Evolutionary conservation across 1,139 yeast species (phyloP), one percentile per base, ranked within the genome.

Genomic region (Spathaspora jeffriesii): DNA sequence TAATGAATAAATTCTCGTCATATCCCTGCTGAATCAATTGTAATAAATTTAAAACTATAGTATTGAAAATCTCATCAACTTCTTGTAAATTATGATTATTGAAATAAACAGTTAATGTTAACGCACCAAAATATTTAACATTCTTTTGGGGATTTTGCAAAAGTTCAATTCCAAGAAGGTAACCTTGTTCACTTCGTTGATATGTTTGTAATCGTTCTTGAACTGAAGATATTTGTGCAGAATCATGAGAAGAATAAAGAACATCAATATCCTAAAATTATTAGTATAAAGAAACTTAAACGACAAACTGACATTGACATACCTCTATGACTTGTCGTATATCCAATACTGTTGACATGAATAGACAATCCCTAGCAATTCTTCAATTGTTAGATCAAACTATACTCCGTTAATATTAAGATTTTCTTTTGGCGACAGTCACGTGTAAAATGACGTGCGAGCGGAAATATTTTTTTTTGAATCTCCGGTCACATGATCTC

Each of bases 101-200:
- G 44, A 82, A 80, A 27, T 83, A 83, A 8, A 75, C 79, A 0
- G 90, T 77, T 47, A 81, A 80, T 0, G 92, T 85, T 48, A 85
- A 67, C 0, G 92, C 92, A 1, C 93, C 93, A 59, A 86, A 85
- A 61, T 82, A 87, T 55, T 78, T 76, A 47, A 85, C 82, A 55
- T 81, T 80, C 34, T 69, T 55, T 3, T 81, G 74, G 2, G 65
- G 65, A 5, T 63, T 58, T 1, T 47, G 42, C 30, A 84, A 61
- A 22, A 86, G 63, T 39, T 71, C 62, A 45, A 73, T 71, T 0
- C 88, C 90, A 28, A 85, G 57, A 8, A 61, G 56, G 51, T 73
- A 65, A 0, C 87, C 88, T 44, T 73, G 61, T 2, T 67, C 63
- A 2, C 84, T 78, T 52, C 69, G 76, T 59, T 87, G 93, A 6